Evolutionary conservation across 225 moss, liverwort and hornwort species (phyloP), one percentile per base, ranked within the genome.

Genomic region (Antitrichia curtipendula): DNA sequence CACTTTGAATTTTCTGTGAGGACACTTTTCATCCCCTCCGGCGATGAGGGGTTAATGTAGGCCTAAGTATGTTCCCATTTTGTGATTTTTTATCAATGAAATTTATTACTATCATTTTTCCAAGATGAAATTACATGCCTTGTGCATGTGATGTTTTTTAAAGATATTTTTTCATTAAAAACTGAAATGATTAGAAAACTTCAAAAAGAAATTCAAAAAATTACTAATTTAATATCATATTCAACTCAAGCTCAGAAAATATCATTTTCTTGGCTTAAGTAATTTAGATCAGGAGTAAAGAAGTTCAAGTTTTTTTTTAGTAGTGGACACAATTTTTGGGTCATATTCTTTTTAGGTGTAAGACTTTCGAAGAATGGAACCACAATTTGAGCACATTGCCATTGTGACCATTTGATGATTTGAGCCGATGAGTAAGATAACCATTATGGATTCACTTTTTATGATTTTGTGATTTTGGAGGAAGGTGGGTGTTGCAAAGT

Each of bases 371-470:
- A 70, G 5, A 41, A 25, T 8, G 8, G 25, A 8, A 0, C 2
- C 41, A 70, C 8, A 47, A 47, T 15, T 41, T 5, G 1, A 70
- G 1, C 3, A 0, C 25, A 13, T 8, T 25, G 25, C 1, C 41
- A 41, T 43, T 24, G 5, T 43, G 9, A 15, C 5, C 25, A 70
- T 47, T 47, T 47, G 8, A 47, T 3, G 9, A 47, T 47, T 47
- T 47, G 47, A 47, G 8, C 47, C 47, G 25, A 25, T 41, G 25
- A 70, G 19, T 9, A 41, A 70, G 15, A 27, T 43, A 9, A 70
- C 8, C 3, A 43, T 70, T 16, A 8, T 43, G 0, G 16, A 14
- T 14, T 40, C 14, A n/a, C 12, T 36, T 69, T 69, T 69, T 7
- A 4, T 13, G 23, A 38, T n/a, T n/a, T n/a, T n/a, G n/a, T n/a